Evolutionary conservation across 78 protist species (phyloP).

Genomic region (Dictyostelium firmibasis): DNA sequence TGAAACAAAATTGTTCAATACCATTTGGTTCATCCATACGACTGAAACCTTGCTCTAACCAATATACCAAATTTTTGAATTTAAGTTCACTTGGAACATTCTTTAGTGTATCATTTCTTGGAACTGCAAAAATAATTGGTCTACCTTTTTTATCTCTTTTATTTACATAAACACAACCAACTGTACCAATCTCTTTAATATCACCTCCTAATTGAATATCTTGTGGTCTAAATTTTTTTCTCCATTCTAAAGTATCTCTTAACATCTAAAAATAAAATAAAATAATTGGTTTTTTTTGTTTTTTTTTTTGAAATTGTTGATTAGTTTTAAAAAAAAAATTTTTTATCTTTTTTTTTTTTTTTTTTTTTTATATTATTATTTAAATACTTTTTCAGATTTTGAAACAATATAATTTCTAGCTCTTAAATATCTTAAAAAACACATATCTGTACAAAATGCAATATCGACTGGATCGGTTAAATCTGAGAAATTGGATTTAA

Average conservation of each 20-base stretch:
- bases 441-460: slow-evolving; percentile 47
- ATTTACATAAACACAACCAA: slow-evolving; percentile 57
- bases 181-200: slow-evolving; percentile 22
- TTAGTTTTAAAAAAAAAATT: not conserved
- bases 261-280: not conserved
- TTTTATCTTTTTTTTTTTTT: not conserved
- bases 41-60: slow-evolving; percentile 50
- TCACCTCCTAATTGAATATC: slow-evolving; percentile 27
- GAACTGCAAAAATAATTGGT: slow-evolving; percentile 55
- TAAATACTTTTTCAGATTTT: slow-evolving; percentile 47
- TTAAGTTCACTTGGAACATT: slow-evolving; percentile 14
- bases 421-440: slow-evolving; percentile 54
- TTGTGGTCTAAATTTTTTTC: slow-evolving; percentile 63
- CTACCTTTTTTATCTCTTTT: slow-evolving; percentile 52
- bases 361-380: not conserved
- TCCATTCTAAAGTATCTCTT: slow-evolving; percentile 52
- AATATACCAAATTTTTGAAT: slow-evolving; percentile 39
- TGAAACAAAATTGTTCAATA: slow-evolving; percentile 62
- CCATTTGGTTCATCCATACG: slow-evolving; percentile 63
- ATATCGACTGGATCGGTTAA: slow-evolving; percentile 47
- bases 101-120: slow-evolving; percentile 67
- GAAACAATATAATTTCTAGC: slow-evolving; percentile 61
- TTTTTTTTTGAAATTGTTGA: not conserved
- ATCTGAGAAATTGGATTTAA: slow-evolving; percentile 5
- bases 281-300: not conserved